Evolutionary conservation across 305 asterid genomes (phyloP), one percentile per base, ranked within the genome.

Genomic region (Fraxinus floribunda): DNA sequence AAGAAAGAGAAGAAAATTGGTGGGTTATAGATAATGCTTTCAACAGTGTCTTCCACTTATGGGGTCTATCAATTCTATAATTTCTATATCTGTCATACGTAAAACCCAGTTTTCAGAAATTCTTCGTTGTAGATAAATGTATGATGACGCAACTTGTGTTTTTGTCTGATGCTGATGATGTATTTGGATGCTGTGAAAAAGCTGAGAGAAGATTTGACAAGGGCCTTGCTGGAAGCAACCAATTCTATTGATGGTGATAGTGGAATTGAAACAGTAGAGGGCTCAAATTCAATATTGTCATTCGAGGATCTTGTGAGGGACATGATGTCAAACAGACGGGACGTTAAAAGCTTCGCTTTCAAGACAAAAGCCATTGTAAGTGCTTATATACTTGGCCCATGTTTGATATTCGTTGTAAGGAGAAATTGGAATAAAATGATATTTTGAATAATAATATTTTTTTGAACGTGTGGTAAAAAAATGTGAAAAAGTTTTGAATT

Each of bases 131-230:
- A 13, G 79, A 81, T 81, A 41, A 41, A 7, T 74, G 41, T 83
- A 34, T 49, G 10, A 57, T 57, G 66, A 57, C 66, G 4, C 66
- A 5, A 57, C 24, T 57, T 57, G 24, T 57, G 26, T 16, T 57
- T 57, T 71, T 44, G 77, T 41, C 10, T 72, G 60, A 75, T 85
- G 41, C 81, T 83, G 82, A 79, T 83, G 82, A 79, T 81, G 70
- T 52, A 84, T 79, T 55, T 68, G 41, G 75, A 39, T 85, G 78
- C 62, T 68, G 90, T 83, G 83, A 85, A 88, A 91, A 92, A 94
- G 98, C 93, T 93, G 91, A 93, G 97, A 78, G 98, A 93, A 89
- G 97, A 93, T 91, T 90, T 94, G 93, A 89, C 91, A 77, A 90
- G 86, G 92, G 91, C 97, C 80, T 87, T 94, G 83, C 80, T 90